phyloP scores from a whole-genome alignment of 1,139 yeast genomes.

The Yamadazyma buinensis region DNA sequence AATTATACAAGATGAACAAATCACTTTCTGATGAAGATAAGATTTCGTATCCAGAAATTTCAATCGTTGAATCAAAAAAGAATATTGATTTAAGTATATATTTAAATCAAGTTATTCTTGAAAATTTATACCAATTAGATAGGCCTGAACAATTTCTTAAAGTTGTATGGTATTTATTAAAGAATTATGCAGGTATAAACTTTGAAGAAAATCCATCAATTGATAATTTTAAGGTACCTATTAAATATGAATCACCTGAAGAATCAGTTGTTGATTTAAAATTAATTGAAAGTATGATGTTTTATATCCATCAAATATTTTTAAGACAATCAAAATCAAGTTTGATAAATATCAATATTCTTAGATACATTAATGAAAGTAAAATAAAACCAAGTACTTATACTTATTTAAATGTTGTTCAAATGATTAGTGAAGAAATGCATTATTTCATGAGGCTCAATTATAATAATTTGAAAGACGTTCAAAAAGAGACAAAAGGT shows the following conservation, averaged over 20 bases:
- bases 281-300: slow-evolving; percentile 28
- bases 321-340: slow-evolving; percentile 11
- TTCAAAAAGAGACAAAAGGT: neutral
- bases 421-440: slow-evolving; percentile 31
- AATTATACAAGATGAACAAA: no score
- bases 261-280: slow-evolving; percentile 10
- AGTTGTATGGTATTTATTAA: slow-evolving; percentile 28
- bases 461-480: slow-evolving; percentile 14
- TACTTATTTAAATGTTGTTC: slow-evolving; percentile 18
- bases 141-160: slow-evolving; percentile 26
- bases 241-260: slow-evolving; percentile 7
- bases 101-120: slow-evolving; percentile 27
- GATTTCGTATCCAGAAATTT: no score
- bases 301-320: slow-evolving; percentile 21
- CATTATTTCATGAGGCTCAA: slow-evolving; percentile 34
- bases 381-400: slow-evolving; percentile 1
- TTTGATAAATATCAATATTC: slow-evolving; percentile 7
- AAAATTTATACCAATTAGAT: slow-evolving; percentile 32
- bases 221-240: slow-evolving; percentile 7
- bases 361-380: slow-evolving; percentile 6
- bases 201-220: slow-evolving; percentile 12
- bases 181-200: slow-evolving; percentile 33
- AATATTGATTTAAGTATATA: slow-evolving; percentile 24
- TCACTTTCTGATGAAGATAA: no score
- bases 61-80: neutral